Evolutionary conservation across 306 rosid genomes (phyloP).

Genomic region (Sindora glabra): DNA sequence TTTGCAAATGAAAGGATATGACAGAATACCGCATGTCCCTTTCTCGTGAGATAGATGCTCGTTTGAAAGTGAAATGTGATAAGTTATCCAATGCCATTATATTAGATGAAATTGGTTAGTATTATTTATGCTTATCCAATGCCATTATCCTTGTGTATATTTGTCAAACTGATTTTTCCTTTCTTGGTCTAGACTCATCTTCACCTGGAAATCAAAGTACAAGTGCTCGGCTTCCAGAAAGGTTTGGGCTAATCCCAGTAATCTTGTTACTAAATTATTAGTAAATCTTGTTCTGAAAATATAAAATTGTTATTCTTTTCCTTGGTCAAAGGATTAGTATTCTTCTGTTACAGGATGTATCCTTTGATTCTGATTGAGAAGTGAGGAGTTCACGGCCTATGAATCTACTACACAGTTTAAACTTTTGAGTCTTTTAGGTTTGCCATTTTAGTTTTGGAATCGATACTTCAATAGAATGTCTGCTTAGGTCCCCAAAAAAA

Average conservation of each 20-base stretch:
- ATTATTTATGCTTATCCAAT: neutral
- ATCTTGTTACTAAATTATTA: neutral
- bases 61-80: constrained; percentile 71
- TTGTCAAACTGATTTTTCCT: constrained; percentile 7
- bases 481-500: neutral
- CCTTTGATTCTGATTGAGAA: neutral
- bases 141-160: neutral
- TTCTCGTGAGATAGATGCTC: constrained; percentile 68
- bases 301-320: neutral
- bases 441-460: neutral
- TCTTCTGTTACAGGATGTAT: neutral
- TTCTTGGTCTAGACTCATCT: constrained; percentile 45
- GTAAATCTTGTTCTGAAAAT: neutral
- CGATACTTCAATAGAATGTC: neutral
- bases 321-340: neutral
- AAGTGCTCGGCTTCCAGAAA: constrained; percentile 75
- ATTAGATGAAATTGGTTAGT: constrained; percentile 68
- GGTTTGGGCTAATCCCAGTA: constrained; percentile 35
- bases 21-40: constrained; percentile 68
- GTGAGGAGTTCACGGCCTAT: neutral
- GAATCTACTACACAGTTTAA: neutral
- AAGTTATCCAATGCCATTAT: constrained; percentile 55
- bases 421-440: neutral
- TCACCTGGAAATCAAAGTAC: constrained; percentile 62
- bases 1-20: too few species aligned